Conservation (phyloP, 106 monocot genomes). For the Hemerocallis citrina region DNA sequence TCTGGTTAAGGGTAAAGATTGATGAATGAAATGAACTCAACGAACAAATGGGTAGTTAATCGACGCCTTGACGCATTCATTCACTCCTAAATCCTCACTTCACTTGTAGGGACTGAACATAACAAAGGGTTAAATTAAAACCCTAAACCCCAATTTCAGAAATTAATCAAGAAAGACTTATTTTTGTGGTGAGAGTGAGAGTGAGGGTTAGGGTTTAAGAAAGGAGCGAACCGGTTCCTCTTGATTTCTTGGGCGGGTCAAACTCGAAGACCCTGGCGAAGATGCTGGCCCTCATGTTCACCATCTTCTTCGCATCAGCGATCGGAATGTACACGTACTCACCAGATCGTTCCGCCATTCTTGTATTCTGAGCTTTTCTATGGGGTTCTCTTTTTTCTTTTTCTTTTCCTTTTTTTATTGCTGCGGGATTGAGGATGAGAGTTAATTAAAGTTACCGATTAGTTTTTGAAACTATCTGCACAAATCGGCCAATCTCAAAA, state of each 20-base stretch:
- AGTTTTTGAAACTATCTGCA: too few species aligned
- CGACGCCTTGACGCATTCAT: too few species aligned
- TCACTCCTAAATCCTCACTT: too few species aligned
- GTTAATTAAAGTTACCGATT: too few species aligned
- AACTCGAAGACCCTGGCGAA: constrained; percentile 44
- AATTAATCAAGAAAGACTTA: neutral
- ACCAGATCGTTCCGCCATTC: neutral
- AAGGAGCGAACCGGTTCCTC: constrained; percentile 31
- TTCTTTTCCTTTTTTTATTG: too few species aligned
- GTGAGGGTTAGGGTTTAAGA: neutral
- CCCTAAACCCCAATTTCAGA: neutral
- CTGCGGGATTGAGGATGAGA: too few species aligned
- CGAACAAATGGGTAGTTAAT: too few species aligned
- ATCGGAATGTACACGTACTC: constrained; percentile 35
- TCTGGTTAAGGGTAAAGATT: too few species aligned
- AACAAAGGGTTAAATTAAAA: neutral
- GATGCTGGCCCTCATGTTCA: constrained; percentile 37
- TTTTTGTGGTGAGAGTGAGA: neutral
- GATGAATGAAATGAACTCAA: too few species aligned
- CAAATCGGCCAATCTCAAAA: too few species aligned
- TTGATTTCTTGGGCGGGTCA: constrained; percentile 7
- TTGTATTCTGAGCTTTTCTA: neutral
- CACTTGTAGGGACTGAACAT: too few species aligned
- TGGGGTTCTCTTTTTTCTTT: neutral
- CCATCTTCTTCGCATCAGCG: constrained; percentile 25